Base-by-base conservation (phyloP, 306 rosid genomes). In the Benincasa hispida region DNA sequence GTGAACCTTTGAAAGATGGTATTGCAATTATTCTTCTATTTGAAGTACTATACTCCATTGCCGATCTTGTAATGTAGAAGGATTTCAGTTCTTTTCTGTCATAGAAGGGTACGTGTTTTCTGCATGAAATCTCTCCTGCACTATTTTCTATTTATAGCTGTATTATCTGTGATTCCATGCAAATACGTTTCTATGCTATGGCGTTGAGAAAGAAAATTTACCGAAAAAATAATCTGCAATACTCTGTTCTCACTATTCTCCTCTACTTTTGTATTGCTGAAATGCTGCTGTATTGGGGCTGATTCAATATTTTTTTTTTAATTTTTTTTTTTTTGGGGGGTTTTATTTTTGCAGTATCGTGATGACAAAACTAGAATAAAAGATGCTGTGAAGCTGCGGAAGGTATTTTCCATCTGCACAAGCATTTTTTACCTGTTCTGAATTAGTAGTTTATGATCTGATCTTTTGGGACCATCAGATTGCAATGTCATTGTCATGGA, bases 351-450 rank as follows among this genome's bases (percentile, higher is more conserved):
- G 58, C 98, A 93, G 98, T 93, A 86, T 85, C 88, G 79, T 50
- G 92, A 90, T 58, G 98, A 93, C 55, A 93, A 83, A 85, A 78
- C 85, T 74, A 89, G 81, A 82, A 78, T 89, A 78, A 89, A 89
- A 83, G 93, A 93, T 82, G 90, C 91, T 18, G 83, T 91, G 84
- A 93, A 93, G 89, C 85, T 83, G 77, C 87, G 91, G 76, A 93
- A 91, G 98, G 98, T 93, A 89, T 80, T 83, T 58, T 59, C 54
- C 70, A 41, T 42, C 54, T 6, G 22, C 66, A 35, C 18, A 18
- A 15, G 8, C 8, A 8, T 41, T 74, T 77, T 77, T 77, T 51
- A 19, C 55, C 72, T 45, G 76, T 83, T 84, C 83, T 60, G 74
- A 4, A 77, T 74, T 24, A 54, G 19, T 37, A 54, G n/a, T 37